Percentiles rank a stretch among this genome's conserved stretches.
phyloP scores from a whole-genome alignment of 371 early-diverging fungal genomes.

The Batkoa obscura region DNA sequence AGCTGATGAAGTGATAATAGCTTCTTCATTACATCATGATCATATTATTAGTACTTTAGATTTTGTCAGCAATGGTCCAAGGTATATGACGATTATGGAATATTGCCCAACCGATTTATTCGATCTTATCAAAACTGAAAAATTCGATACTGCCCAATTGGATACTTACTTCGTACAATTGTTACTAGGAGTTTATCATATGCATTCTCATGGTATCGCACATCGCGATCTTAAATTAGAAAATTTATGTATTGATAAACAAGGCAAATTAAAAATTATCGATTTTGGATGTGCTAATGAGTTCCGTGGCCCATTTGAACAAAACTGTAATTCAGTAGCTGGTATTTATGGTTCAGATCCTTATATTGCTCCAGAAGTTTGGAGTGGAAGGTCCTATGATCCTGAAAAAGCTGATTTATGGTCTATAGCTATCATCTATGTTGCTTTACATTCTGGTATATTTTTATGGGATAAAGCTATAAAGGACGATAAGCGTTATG shows the following conservation, averaged over 20 bases:
- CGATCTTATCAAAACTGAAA: constrained; percentile 40
- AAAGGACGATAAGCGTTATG: not conserved
- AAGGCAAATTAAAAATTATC: constrained; percentile 69
- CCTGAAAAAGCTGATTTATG: constrained; percentile 67
- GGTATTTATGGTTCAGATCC: constrained; percentile 75
- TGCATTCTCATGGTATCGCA: constrained; percentile 57
- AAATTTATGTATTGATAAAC: constrained; percentile 53
- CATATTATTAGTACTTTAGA: constrained; percentile 75
- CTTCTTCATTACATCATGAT: constrained; percentile 58
- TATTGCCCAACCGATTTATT: constrained; percentile 61
- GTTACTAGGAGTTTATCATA: constrained; percentile 44
- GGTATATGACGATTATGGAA: constrained; percentile 49
- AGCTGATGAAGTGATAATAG: constrained; percentile 68
- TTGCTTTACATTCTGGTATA: constrained; percentile 36
- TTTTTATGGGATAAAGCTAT: constrained; percentile 35
- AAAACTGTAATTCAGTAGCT: constrained; percentile 32
- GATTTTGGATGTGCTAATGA: constrained; percentile 61
- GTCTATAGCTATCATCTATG: constrained; percentile 60
- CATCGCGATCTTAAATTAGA: constrained; percentile 82
- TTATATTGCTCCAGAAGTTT: constrained; percentile 81
- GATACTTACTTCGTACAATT: constrained; percentile 54
- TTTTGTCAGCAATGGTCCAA: constrained; percentile 37
- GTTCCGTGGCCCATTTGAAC: constrained; percentile 57
- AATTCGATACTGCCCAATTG: constrained; percentile 40
- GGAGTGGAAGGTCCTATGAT: constrained; percentile 38